Conservation (phyloP, 768 basidiomycete genomes). For the Leccinum sublutescens region DNA sequence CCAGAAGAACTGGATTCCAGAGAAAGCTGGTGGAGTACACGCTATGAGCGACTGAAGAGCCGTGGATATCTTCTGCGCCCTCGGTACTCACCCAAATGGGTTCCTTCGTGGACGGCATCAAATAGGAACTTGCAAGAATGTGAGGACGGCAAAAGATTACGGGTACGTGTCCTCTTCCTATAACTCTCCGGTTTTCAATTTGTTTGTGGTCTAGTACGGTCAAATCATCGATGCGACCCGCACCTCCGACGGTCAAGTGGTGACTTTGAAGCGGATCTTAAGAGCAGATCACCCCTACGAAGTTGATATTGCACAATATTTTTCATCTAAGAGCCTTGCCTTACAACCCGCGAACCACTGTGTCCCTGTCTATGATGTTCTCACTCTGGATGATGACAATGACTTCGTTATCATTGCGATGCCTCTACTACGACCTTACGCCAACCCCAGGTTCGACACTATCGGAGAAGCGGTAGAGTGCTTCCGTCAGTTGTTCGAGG, state of each 20-base stretch:
- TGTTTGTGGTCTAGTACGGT: not conserved
- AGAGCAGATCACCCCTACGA: constrained; percentile 20
- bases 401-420: constrained; percentile 27
- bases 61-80: not conserved
- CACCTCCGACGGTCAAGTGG: constrained; percentile 24
- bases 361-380: constrained; percentile 25
- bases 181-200: not conserved
- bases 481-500: not conserved
- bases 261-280: constrained; percentile 30
- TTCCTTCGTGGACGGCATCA: not conserved
- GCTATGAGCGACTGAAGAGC: not conserved
- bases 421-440: constrained; percentile 27
- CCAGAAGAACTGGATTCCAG: constrained; percentile 8
- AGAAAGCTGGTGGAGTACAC: constrained; percentile 6
- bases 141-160: not conserved
- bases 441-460: constrained; percentile 17
- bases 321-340: constrained; percentile 11
- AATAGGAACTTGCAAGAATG: not conserved
- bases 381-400: constrained; percentile 5
- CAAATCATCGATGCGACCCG: constrained; percentile 32
- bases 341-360: constrained; percentile 24
- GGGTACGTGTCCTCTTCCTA: not conserved
- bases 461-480: constrained; percentile 1
- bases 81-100: not conserved
- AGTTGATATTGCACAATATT: constrained; percentile 21